Conservation (phyloP, 805 yeast genomes). For the Jamesozyma rosinii region DNA sequence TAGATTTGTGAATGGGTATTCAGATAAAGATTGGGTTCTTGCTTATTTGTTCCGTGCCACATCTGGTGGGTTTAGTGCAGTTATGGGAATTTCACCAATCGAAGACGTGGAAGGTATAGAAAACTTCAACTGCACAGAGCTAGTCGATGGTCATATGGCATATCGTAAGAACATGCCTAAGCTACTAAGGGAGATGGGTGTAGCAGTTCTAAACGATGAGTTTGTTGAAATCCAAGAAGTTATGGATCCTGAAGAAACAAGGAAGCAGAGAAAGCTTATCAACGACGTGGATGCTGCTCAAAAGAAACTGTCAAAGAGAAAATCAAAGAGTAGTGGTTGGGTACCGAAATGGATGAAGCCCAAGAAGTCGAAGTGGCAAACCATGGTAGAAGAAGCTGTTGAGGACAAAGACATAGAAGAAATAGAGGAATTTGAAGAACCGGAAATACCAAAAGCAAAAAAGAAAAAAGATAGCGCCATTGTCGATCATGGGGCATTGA, state of each 20-base stretch:
- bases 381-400: conserved; percentile 45
- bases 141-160: conserved; percentile 94
- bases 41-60: conserved; percentile 94
- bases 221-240: conserved; percentile 87
- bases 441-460: conserved; percentile 1
- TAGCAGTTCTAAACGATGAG: conserved; percentile 81
- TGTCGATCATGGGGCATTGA: conserved; percentile 25
- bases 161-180: conserved; percentile 90
- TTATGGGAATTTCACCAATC: conserved; percentile 80
- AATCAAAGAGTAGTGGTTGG: conserved; percentile 34
- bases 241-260: conserved; percentile 80
- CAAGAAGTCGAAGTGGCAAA: conserved; percentile 50
- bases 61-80: conserved; percentile 85
- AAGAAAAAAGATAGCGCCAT: conserved; percentile 19
- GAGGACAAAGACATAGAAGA: conserved; percentile 17
- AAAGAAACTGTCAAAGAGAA: conserved; percentile 39
- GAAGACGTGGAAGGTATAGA: conserved; percentile 58
- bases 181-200: conserved; percentile 55
- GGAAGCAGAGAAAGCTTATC: conserved; percentile 73
- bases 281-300: conserved; percentile 82
- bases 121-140: conserved; percentile 77
- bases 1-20: conserved; percentile 78
- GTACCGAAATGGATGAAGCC: conserved; percentile 41
- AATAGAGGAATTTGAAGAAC: conserved; percentile 2
- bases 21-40: conserved; percentile 89